Evolutionary conservation across 768 basidiomycete genomes (phyloP).

Genomic region (Clathrus columnatus): DNA sequence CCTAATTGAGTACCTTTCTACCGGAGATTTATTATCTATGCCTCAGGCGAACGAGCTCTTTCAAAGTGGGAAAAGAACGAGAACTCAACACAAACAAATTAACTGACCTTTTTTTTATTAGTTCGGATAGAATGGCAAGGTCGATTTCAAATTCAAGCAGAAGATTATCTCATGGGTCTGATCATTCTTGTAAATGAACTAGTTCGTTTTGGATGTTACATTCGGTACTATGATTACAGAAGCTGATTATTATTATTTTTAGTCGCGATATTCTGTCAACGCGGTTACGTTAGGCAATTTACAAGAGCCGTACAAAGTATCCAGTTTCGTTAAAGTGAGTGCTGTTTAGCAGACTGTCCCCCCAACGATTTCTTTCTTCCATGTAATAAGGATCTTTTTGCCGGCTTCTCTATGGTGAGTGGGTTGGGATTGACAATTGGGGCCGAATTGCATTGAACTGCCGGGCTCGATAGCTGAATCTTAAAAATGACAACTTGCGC

Average conservation of each 20-base stretch:
- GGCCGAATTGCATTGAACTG: slow-evolving; percentile 5
- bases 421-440: not conserved
- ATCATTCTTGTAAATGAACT: slow-evolving; percentile 75
- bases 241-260: not conserved
- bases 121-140: slow-evolving; percentile 66
- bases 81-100: not conserved
- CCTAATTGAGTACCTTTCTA: slow-evolving; percentile 55
- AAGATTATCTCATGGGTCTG: slow-evolving; percentile 77
- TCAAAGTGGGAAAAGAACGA: slow-evolving; percentile 46
- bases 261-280: slow-evolving; percentile 77
- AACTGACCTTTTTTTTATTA: slow-evolving; percentile 20
- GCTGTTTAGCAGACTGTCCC: not conserved
- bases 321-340: slow-evolving; percentile 53
- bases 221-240: not conserved
- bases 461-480: slow-evolving; percentile 47
- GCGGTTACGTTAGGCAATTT: slow-evolving; percentile 77
- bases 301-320: slow-evolving; percentile 70
- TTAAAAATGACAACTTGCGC: slow-evolving; percentile 71
- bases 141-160: slow-evolving; percentile 51
- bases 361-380: not conserved
- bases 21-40: slow-evolving; percentile 50
- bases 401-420: slow-evolving; percentile 75
- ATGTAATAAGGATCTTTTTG: slow-evolving; percentile 51
- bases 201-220: slow-evolving; percentile 33
- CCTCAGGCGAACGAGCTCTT: slow-evolving; percentile 42